Evolutionary conservation across 1,284 basidiomycete genomes (phyloP).

Genomic region (Pulchroboletus neoregius): DNA sequence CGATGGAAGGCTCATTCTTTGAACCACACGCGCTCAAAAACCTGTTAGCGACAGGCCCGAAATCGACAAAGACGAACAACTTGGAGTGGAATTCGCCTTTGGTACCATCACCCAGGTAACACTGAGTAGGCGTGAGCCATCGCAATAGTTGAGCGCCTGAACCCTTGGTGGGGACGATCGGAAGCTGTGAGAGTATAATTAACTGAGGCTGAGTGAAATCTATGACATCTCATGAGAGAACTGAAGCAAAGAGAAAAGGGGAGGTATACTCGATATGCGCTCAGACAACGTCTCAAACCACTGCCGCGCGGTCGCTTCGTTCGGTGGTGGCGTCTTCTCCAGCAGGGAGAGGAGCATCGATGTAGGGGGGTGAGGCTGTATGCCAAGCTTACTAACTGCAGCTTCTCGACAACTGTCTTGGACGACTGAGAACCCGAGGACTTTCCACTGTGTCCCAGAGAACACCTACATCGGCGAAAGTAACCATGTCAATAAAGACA

Average conservation of each 20-base stretch:
- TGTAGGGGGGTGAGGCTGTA: conserved; percentile 73
- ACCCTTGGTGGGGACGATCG: conserved; percentile 53
- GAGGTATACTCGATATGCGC: conserved; percentile 57
- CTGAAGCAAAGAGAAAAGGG: not conserved
- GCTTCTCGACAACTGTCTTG: conserved; percentile 57
- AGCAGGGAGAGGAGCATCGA: conserved; percentile 63
- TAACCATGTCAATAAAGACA: not conserved
- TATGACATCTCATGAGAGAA: conserved; percentile 6
- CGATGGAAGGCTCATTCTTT: conserved; percentile 82
- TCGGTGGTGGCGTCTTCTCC: conserved; percentile 58
- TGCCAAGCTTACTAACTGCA: conserved; percentile 63
- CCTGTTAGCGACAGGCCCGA: conserved; percentile 76
- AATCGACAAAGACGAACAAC: conserved; percentile 87
- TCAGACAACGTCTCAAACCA: conserved; percentile 80
- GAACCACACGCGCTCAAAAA: conserved; percentile 90
- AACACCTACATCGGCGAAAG: conserved; percentile 54
- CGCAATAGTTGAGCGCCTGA: conserved; percentile 34
- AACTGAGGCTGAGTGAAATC: conserved; percentile 26
- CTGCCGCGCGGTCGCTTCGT: conserved; percentile 50
- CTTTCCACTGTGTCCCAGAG: conserved; percentile 64
- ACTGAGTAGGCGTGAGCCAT: conserved; percentile 60
- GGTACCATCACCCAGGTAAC: conserved; percentile 59
- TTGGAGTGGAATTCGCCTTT: conserved; percentile 64
- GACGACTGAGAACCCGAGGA: conserved; percentile 74
- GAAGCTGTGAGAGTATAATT: conserved; percentile 41